Conservation (phyloP, 2,329 filamentous ascomycete genomes). For the Aspergillus sp. region DNA sequence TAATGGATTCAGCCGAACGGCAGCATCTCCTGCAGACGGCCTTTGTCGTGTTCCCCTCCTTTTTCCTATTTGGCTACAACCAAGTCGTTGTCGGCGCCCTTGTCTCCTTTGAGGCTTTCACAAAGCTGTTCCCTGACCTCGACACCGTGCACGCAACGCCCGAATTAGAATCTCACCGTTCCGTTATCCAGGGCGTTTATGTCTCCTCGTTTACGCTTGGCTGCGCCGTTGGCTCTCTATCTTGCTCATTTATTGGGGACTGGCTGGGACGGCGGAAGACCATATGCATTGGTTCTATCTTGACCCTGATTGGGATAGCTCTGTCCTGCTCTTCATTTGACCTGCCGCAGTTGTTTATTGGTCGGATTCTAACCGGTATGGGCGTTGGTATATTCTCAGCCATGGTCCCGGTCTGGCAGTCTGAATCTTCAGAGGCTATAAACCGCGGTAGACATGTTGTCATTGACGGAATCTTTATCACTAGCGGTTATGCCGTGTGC, state of each 20-base stretch:
- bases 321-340: neutral
- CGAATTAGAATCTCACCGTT: neutral
- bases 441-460: neutral
- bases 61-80: neutral
- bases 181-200: neutral
- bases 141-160: neutral
- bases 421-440: neutral
- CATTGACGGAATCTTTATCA: neutral
- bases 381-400: neutral
- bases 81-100: neutral
- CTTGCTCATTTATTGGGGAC: neutral
- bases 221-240: neutral
- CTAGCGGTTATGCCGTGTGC: neutral
- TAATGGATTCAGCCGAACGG: no score
- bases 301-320: neutral
- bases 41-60: neutral
- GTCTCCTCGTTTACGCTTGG: neutral
- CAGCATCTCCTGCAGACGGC: neutral
- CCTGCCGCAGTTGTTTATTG: neutral
- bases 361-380: neutral
- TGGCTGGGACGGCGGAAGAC: neutral
- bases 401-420: neutral
- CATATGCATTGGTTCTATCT: neutral
- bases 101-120: neutral
- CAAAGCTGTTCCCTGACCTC: neutral